Evolutionary conservation across 352 stramenopile species (phyloP), one percentile per base, ranked within the genome.

Genomic region (Phytophthora vignae): DNA sequence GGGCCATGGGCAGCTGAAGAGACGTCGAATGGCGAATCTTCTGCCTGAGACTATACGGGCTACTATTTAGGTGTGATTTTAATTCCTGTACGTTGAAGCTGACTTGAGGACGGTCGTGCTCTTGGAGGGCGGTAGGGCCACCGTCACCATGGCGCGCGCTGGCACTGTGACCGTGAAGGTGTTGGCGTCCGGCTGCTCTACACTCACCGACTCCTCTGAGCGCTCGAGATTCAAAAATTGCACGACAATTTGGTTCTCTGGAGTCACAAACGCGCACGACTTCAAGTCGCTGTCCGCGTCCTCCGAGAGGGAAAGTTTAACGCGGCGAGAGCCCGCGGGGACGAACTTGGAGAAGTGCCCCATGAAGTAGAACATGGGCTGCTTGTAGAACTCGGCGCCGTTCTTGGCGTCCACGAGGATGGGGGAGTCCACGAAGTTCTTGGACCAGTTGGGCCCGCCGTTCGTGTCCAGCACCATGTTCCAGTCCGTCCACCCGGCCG

Each of bases 401-500:
- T 67, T 61, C 48, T 77, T 55, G 40, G 90, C 83, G 56, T 92
- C 83, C 0, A 91, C 64, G n/a, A 96, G 56, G 38, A 96, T 91
- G 0, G 88, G 86, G 9, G 90, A 69, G 33, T 96, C 90, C 25
- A 93, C 86, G 14, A 77, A 19, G 76, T 95, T 95, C 40, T 75
- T 58, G 19, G 76, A 70, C 85, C 93, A 94, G 60, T 90, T 95
- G 4, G 92, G 91, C 0, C 91, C 92, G 9, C 85, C 83, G 7
- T 60, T 64, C 31, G 79, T 84, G 69, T 93, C 74, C 19, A 98
- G 77, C 53, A 83, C 71, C n/a, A 97, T 55, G 70, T 98, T 98
- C 90, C 91, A 97, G 79, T 97, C 88, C 19, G 76, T 90, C 89
- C 89, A 98, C 3, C 88, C 88, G 6, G 71, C 60, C 14, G 85